These are phyloP conservation scores for Geotrichum bryndzae DNA, from an alignment of 1,139 yeast genomes.

Conservation along the genomic window DNA sequence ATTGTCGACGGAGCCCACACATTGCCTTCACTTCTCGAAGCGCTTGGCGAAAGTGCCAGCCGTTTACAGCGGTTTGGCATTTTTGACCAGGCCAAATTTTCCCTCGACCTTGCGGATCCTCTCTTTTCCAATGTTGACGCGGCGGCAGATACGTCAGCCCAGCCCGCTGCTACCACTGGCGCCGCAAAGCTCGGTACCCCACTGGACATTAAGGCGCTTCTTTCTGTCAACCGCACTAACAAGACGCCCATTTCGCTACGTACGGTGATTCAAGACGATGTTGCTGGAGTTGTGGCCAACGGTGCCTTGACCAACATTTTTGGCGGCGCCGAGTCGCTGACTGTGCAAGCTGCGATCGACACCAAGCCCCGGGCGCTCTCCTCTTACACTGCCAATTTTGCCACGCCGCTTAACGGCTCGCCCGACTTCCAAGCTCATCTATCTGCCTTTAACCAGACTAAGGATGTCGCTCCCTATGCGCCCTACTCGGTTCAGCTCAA, in stretches of 20 bases:
- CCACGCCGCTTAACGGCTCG: constrained; percentile 44
- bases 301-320: constrained; percentile 64
- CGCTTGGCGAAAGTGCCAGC: constrained; percentile 31
- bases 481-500: background rate
- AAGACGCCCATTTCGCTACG: constrained; percentile 75
- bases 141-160: background rate
- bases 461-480: constrained; percentile 5
- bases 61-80: constrained; percentile 37
- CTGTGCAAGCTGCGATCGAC: constrained; percentile 73
- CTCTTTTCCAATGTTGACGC: constrained; percentile 11
- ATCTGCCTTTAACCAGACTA: constrained; percentile 4
- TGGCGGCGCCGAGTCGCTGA: constrained; percentile 81
- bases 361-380: constrained; percentile 60
- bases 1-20: constrained; percentile 37
- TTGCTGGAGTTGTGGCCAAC: constrained; percentile 49
- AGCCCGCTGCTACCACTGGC: background rate
- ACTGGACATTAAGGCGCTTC: constrained; percentile 23
- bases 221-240: constrained; percentile 28
- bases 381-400: constrained; percentile 37
- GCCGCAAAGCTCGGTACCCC: background rate
- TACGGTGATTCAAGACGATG: constrained; percentile 91
- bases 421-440: constrained; percentile 13
- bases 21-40: constrained; percentile 28
- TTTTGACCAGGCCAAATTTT: constrained; percentile 43
- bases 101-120: constrained; percentile 34